Conservation (phyloP, 2,329 filamentous ascomycete species). For the Colletotrichum phormii region DNA sequence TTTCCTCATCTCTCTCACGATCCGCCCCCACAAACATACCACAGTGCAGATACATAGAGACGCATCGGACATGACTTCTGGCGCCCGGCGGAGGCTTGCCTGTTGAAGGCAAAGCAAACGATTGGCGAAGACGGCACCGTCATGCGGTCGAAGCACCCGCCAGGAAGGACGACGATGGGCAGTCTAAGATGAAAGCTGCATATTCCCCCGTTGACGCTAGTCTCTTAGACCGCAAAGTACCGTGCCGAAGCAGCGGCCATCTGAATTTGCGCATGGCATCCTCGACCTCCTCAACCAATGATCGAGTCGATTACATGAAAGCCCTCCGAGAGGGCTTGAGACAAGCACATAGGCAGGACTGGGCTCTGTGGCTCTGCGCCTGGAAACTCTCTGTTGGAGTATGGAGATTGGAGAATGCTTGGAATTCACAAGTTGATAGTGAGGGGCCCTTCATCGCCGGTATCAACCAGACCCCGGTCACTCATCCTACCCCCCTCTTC, state of each 20-base stretch:
- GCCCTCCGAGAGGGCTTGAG: not conserved
- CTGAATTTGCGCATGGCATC: conserved; percentile 23
- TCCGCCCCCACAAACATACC: not conserved
- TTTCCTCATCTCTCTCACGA: not conserved
- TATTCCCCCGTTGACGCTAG: conserved; percentile 7
- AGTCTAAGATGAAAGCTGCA: conserved; percentile 5
- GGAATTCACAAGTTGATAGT: not conserved
- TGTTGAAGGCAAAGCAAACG: conserved; percentile 4
- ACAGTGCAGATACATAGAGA: not conserved
- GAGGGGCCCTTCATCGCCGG: not conserved
- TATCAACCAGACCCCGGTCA: not conserved
- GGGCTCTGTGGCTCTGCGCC: not conserved
- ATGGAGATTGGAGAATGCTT: not conserved
- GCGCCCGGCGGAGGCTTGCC: conserved; percentile 21
- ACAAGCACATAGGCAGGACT: conserved; percentile 14
- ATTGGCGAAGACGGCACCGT: conserved; percentile 5
- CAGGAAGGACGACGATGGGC: not conserved
- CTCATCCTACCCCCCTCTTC: not conserved
- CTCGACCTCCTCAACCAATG: conserved; percentile 15
- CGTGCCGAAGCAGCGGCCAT: conserved; percentile 2
- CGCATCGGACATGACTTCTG: not conserved
- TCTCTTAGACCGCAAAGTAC: not conserved
- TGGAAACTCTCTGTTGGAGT: conserved; percentile 11
- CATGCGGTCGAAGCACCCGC: not conserved
- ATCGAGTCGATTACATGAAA: not conserved